Evolutionary conservation across 2,329 filamentous ascomycete genomes (phyloP).

Genomic region (Fusarium concolor): DNA sequence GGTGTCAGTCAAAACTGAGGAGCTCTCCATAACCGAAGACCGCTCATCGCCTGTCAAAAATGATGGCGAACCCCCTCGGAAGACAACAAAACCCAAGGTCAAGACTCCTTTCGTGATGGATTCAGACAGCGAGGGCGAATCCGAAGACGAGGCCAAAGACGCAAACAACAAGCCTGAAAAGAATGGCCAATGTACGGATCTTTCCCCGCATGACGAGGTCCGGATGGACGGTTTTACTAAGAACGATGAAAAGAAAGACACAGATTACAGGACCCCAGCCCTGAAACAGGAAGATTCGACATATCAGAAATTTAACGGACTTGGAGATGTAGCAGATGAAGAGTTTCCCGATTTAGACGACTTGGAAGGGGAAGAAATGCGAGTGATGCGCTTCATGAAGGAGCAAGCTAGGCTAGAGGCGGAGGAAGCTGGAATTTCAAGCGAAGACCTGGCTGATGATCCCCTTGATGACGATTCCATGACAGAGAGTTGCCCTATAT

Average conservation of each 20-base stretch:
- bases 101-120: conserved; percentile 75
- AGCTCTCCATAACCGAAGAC: conserved; percentile 38
- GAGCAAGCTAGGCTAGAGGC: conserved; percentile 77
- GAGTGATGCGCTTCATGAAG: conserved; percentile 77
- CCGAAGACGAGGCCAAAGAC: conserved; percentile 24
- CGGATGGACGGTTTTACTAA: conserved; percentile 42
- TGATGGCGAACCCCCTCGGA: conserved; percentile 21
- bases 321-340: conserved; percentile 55
- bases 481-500: conserved; percentile 77
- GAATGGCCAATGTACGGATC: conserved; percentile 40
- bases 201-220: conserved; percentile 35
- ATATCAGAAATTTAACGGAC: conserved; percentile 51
- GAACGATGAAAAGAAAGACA: conserved; percentile 31
- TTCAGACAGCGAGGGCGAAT: conserved; percentile 66
- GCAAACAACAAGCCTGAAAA: conserved; percentile 14
- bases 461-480: conserved; percentile 48
- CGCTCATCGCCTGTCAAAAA: conserved; percentile 50
- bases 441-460: conserved; percentile 52
- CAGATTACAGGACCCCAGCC: conserved; percentile 23
- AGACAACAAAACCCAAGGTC: conserved; percentile 42
- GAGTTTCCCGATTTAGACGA: conserved; percentile 67
- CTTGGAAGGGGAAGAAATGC: conserved; percentile 72
- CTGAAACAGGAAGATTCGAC: conserved; percentile 50
- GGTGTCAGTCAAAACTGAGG: conserved; percentile 9
- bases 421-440: conserved; percentile 61